Conservation (phyloP, 306 rosid genomes). For the Comarum palustre region DNA sequence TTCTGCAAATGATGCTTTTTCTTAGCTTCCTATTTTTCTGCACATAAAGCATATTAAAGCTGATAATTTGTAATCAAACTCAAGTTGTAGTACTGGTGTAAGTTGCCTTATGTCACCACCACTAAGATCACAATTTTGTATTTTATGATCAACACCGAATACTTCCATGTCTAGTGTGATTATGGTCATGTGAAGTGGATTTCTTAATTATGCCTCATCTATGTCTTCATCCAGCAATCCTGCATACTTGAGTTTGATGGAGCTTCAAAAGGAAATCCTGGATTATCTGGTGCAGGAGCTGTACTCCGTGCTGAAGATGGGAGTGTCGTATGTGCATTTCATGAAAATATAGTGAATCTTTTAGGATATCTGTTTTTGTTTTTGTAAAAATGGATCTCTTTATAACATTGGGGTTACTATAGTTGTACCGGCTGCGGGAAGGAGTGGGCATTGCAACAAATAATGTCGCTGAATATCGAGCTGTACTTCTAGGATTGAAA, state of each 20-base stretch:
- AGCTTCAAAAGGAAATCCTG: constrained; percentile 96
- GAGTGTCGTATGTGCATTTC: constrained; percentile 44
- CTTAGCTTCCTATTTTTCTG: constrained; percentile 23
- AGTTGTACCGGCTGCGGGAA: constrained; percentile 69
- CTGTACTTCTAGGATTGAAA: constrained; percentile 65
- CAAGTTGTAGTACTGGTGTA: constrained; percentile 40
- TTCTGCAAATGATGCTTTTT: constrained; percentile 30
- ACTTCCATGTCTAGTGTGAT: not conserved
- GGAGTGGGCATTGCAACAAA: constrained; percentile 73
- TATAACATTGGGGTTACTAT: constrained; percentile 12
- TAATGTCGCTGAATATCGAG: constrained; percentile 79
- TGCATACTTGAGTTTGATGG: constrained; percentile 79
- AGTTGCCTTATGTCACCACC: constrained; percentile 23
- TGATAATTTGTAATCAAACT: constrained; percentile 20
- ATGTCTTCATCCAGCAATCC: constrained; percentile 43
- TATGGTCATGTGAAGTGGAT: not conserved
- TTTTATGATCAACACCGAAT: not conserved
- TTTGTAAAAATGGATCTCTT: constrained; percentile 19
- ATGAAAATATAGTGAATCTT: constrained; percentile 1
- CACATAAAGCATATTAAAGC: constrained; percentile 20
- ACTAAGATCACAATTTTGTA: not conserved
- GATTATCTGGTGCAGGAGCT: constrained; percentile 90
- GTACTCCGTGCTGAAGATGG: constrained; percentile 73
- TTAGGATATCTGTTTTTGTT: not conserved
- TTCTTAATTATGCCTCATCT: constrained; percentile 11